Percentiles rank a stretch among this genome's conserved stretches.
These are phyloP conservation scores for Acacia acuminata DNA, from an alignment of 306 rosid genomes.

Conservation along the genomic window DNA sequence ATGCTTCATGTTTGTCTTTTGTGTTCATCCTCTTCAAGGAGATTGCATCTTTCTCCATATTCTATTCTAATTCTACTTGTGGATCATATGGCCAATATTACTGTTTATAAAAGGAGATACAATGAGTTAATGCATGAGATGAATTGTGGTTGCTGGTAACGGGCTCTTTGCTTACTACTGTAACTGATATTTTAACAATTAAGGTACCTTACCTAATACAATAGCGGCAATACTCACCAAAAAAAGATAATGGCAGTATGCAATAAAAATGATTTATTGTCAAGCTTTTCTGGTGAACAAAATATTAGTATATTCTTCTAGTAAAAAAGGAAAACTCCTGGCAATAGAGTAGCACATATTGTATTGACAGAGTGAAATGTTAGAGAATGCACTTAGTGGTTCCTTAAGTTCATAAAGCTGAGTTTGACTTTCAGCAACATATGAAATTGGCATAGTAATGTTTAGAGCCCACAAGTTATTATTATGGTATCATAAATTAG, in stretches of 20 bases:
- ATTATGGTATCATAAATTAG: not conserved
- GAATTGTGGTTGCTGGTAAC: not conserved
- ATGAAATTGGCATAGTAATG: not conserved
- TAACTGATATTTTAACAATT: not conserved
- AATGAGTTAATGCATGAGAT: not conserved
- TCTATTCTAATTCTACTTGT: slow-evolving; percentile 19
- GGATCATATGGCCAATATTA: not conserved
- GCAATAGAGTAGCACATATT: not conserved
- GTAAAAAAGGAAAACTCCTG: not conserved
- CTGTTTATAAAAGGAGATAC: not conserved
- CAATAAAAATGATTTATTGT: not conserved
- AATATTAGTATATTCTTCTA: not conserved
- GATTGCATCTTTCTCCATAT: slow-evolving; percentile 19
- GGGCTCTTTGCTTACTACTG: not conserved
- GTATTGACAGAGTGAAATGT: slow-evolving; percentile 2
- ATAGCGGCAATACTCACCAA: not conserved
- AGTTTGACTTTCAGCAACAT: not conserved
- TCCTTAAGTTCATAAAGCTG: not conserved
- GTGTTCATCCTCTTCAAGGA: slow-evolving; percentile 16
- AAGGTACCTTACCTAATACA: not conserved
- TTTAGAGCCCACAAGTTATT: not conserved
- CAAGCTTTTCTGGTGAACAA: not conserved
- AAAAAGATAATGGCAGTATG: not conserved
- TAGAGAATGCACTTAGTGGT: not conserved
- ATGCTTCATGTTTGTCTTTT: slow-evolving; percentile 20